phyloP scores from a whole-genome alignment of 345 rosid genomes.

The Eucalyptus shirleyi region DNA sequence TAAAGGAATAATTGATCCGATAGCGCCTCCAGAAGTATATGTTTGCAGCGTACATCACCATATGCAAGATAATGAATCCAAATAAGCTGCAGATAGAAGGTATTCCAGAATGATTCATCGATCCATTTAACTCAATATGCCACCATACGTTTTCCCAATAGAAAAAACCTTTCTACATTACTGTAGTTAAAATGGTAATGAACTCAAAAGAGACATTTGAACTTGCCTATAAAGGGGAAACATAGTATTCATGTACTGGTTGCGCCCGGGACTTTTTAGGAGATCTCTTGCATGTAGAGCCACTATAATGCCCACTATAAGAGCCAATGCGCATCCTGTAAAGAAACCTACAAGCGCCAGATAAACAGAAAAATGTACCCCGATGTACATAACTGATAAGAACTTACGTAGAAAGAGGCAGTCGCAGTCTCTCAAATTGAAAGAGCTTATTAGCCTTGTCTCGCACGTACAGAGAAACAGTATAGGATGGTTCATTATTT shows the following conservation, averaged over 20 bases:
- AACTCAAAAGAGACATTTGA: not conserved
- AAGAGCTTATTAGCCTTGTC: not conserved
- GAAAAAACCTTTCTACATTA: not conserved
- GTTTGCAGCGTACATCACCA: slow-evolving; percentile 46
- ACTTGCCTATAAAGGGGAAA: slow-evolving; percentile 64
- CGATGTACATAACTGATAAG: not conserved
- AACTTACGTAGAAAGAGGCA: not conserved
- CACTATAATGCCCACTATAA: slow-evolving; percentile 37
- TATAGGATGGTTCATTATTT: not conserved
- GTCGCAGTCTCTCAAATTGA: not conserved
- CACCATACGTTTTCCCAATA: not conserved
- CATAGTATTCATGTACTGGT: slow-evolving; percentile 40
- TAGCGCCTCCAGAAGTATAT: slow-evolving; percentile 62
- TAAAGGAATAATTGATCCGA: slow-evolving; percentile 56
- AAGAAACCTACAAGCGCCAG: slow-evolving; percentile 34
- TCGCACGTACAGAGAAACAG: not conserved
- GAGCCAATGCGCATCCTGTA: slow-evolving; percentile 45
- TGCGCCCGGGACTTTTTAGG: slow-evolving; percentile 27
- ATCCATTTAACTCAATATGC: not conserved
- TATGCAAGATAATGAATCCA: slow-evolving; percentile 43
- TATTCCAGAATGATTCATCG: not conserved
- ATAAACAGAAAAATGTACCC: not conserved
- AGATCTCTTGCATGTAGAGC: slow-evolving; percentile 33
- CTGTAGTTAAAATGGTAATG: not conserved
- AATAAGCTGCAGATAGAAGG: slow-evolving; percentile 38